Evolutionary conservation across 768 basidiomycete species (phyloP).

Genomic region (Lepiota subincarnata): DNA sequence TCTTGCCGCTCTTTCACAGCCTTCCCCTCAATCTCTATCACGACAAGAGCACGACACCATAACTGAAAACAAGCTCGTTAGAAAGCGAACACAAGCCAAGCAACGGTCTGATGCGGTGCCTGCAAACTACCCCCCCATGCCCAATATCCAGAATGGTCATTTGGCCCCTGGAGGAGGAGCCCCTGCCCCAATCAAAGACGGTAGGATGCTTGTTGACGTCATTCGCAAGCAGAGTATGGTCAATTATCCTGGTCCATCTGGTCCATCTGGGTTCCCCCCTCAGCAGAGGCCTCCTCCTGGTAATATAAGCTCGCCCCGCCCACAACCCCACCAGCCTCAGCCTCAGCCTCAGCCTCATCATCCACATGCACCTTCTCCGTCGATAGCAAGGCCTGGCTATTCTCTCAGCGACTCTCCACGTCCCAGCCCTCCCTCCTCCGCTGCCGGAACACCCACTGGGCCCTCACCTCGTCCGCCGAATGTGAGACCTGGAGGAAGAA

Average conservation of each 20-base stretch:
- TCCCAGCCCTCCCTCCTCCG: background rate
- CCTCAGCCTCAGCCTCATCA: constrained; percentile 16
- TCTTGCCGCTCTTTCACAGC: constrained; percentile 60
- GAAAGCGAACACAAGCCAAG: constrained; percentile 73
- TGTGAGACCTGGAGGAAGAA: background rate
- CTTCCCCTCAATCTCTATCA: constrained; percentile 61
- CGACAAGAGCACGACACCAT: constrained; percentile 76
- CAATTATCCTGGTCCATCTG: background rate
- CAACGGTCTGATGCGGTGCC: constrained; percentile 35
- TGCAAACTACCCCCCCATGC: background rate
- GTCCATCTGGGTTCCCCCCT: background rate
- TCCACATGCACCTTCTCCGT: constrained; percentile 26
- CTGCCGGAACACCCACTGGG: background rate
- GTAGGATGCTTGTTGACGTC: constrained; percentile 46
- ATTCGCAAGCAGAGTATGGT: constrained; percentile 39
- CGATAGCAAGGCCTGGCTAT: constrained; percentile 13
- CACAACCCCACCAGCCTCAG: constrained; percentile 14
- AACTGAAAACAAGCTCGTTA: constrained; percentile 75
- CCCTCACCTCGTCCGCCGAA: background rate
- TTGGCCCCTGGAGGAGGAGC: background rate
- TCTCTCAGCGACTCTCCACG: background rate
- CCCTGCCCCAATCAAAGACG: constrained; percentile 26
- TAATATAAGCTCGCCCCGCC: background rate
- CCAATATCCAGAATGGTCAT: constrained; percentile 4
- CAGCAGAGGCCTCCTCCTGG: background rate